Evolutionary conservation across 139 green algal genomes (phyloP).

Genomic region (Chlamydomonas eustigma): DNA sequence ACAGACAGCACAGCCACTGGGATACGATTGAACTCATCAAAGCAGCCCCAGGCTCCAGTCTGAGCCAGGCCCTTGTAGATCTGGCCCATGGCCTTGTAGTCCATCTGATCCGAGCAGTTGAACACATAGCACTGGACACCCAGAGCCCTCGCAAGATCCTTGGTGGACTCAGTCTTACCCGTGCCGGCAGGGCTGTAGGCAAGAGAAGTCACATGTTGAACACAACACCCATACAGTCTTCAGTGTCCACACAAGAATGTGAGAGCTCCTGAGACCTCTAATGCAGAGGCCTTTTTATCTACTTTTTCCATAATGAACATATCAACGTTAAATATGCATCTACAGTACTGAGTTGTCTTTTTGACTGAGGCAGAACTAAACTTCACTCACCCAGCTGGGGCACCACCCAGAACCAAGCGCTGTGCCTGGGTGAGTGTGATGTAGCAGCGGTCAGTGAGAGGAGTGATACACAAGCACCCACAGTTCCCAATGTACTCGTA

Average conservation of each 20-base stretch:
- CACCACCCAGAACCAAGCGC: conserved; percentile 79
- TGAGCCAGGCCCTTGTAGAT: conserved; percentile 67
- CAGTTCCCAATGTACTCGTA: conserved; percentile 94
- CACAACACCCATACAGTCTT: too few species aligned
- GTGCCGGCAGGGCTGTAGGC: conserved; percentile 58
- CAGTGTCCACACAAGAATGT: too few species aligned
- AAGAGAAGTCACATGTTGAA: neutral
- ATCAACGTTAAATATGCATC: too few species aligned
- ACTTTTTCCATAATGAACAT: too few species aligned
- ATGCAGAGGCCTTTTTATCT: too few species aligned
- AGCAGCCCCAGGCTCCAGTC: conserved; percentile 90
- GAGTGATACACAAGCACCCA: conserved; percentile 93
- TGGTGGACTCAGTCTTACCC: conserved; percentile 90
- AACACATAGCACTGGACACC: conserved; percentile 91
- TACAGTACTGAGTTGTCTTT: too few species aligned
- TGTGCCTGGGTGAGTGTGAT: conserved; percentile 93
- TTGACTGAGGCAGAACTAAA: too few species aligned
- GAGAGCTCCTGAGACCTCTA: too few species aligned
- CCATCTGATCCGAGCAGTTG: conserved; percentile 95
- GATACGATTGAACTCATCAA: conserved; percentile 96
- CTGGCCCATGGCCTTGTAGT: conserved; percentile 80
- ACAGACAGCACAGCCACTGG: conserved; percentile 88
- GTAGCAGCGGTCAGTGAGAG: conserved; percentile 92
- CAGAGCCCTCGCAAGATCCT: conserved; percentile 82
- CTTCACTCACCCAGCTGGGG: conserved; percentile 61